Evolutionary conservation across 1,284 basidiomycete species (phyloP).

Genomic region (Schizophyllum amplum): DNA sequence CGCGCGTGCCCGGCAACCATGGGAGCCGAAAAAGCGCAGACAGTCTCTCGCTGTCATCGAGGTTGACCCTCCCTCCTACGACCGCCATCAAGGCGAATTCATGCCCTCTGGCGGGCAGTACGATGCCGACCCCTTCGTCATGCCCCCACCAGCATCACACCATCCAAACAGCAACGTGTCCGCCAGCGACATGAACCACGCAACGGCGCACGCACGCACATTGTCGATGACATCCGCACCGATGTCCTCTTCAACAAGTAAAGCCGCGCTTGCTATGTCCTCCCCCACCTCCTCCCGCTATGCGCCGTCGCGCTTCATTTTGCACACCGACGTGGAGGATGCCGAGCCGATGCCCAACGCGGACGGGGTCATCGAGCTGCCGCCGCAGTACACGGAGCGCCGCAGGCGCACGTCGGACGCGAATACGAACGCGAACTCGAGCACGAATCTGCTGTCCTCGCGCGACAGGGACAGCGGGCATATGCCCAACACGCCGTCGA

Average conservation of each 20-base stretch:
- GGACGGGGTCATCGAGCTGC: slow-evolving; percentile 61
- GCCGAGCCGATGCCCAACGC: slow-evolving; percentile 31
- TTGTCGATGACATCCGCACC: slow-evolving; percentile 11
- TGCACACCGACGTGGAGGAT: slow-evolving; percentile 68
- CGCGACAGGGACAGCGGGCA: neutral
- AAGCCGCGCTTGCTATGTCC: slow-evolving; percentile 32
- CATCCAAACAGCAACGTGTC: neutral
- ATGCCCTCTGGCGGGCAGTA: slow-evolving; percentile 19
- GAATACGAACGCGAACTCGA: neutral
- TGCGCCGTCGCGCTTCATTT: slow-evolving; percentile 46
- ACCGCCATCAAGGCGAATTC: slow-evolving; percentile 9
- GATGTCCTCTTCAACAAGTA: slow-evolving; percentile 35
- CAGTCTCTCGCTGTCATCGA: neutral
- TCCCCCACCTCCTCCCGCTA: slow-evolving; percentile 26
- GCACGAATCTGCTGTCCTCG: neutral
- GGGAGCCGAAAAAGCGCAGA: neutral
- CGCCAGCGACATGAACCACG: neutral
- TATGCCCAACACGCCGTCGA: neutral
- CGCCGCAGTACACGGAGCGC: slow-evolving; percentile 62
- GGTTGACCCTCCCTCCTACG: slow-evolving; percentile 16
- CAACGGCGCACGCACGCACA: neutral
- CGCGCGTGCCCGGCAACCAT: slow-evolving; percentile 16
- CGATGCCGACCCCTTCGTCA: slow-evolving; percentile 18
- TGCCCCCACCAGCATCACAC: slow-evolving; percentile 12
- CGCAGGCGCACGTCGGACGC: neutral